Base-by-base conservation (phyloP, 352 stramenopile species). In the Phytophthora rubi region DNA sequence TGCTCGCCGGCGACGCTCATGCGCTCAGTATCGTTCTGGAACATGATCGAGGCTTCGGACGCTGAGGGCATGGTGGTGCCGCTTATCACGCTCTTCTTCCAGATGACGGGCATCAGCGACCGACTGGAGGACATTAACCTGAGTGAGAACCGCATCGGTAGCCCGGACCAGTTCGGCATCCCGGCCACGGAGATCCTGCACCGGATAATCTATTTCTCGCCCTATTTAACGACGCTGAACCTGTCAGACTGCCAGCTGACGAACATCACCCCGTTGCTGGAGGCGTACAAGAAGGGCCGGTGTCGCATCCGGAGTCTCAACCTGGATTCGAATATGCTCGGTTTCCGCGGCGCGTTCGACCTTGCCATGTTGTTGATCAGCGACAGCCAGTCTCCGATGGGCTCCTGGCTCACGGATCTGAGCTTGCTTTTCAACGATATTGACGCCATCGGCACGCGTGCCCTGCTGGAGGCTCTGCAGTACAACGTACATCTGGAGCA, bases 351-450 rank as follows among this genome's bases (percentile, higher is more conserved):
- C n/a, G 76, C 79, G 3, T 84, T 86, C 63, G 79, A 86, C 58
- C 71, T 86, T 26, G 79, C 79, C n/a, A 84, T 86, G 79, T 60
- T 86, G 54, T 64, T 86, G 37, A 86, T 86, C 69, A 83, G 77
- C 52, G 76, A 86, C 57, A 80, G 73, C 49, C 70, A 86, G 64
- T 71, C 76, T 30, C 65, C 72, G 13, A 61, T 77, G 16, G 73
- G 60, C 33, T 75, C 75, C 30, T 83, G 71, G 68, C 70, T 86
- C 15, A 82, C 75, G 18, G 75, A 77, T 13, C 71, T 86, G 8
- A 86, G 77, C 21, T 48, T 86, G 37, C 61, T 86, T n/a, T 86
- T 86, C 56, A 86, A 86, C 60, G 69, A 83, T 59, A 83, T 86
- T 21, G 79, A 86, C 44, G 76, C 76, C 18, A 86, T 84, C 53